Base-by-base conservation (phyloP, 331 rosid genomes). In the Telfairia occidentalis region DNA sequence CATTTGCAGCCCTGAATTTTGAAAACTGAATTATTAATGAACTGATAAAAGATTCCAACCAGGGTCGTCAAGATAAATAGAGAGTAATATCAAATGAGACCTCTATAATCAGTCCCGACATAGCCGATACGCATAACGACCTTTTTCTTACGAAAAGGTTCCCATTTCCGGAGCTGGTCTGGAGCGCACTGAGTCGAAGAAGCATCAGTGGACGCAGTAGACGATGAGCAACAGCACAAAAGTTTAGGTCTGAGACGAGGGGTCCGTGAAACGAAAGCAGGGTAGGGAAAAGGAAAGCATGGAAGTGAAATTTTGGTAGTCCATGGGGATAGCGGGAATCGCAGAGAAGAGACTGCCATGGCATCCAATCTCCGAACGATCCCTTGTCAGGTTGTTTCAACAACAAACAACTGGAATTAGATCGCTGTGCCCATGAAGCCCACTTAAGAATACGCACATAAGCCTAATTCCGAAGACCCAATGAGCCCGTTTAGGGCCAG, bases 101-200 rank as follows among this genome's bases (percentile, higher is more conserved):
- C 98, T 90, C 96, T 80, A 90, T 91, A 94, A 54, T 88, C 82
- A 75, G 97, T 82, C 30, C 97, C 98, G 19, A 87, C 86, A 55
- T 94, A 94, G 45, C 95, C 96, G 40, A 94, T 84, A 60, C 96
- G 96, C 90, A 94, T 73, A 42, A 80, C 95, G 59, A 94, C 92
- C 70, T 91, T 94, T 76, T 88, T 94, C 89, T 91, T 94, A 0
- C 92, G 87, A 52, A 84, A 81, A 64, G 91, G 69, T 37, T 82
- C 84, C 98, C 98, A 89, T 86, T 84, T 81, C 18, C 30, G 46
- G 35, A 18, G 37, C 38, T 38, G 43, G 58, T 70, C 46, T 3
- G 77, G 35, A 26, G 86, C 42, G n/a, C 76, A 21, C 4, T 59
- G 72, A 18, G 73, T 32, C 10, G 60, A 12, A 5, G 74, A 11